Conservation (phyloP, 2,329 filamentous ascomycete genomes). For the Metarhizium robertsii region DNA sequence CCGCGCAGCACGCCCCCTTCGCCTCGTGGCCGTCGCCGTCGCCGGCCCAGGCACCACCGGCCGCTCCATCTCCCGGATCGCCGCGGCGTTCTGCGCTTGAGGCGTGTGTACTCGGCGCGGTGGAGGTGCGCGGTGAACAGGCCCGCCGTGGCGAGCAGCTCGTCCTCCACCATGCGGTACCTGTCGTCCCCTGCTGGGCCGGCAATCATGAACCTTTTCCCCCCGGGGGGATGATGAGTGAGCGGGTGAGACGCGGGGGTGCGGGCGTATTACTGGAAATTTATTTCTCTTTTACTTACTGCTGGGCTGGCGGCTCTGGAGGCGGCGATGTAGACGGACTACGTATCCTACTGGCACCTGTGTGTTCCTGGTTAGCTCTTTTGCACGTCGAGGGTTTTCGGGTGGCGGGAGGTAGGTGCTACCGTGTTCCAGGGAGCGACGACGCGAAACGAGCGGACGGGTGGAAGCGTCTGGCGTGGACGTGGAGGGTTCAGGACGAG, state of each 20-base stretch:
- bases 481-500: background rate
- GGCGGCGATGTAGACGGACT: constrained; percentile 43
- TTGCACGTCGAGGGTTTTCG: too few relatives aligned
- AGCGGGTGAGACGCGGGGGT: too few relatives aligned
- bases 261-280: too few relatives aligned
- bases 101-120: constrained; percentile 63
- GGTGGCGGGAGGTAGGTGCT: background rate
- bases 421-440: too few relatives aligned
- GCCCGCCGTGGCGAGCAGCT: constrained; percentile 58
- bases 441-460: too few relatives aligned
- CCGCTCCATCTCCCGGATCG: constrained; percentile 40
- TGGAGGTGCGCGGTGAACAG: constrained; percentile 68
- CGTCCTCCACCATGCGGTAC: constrained; percentile 80
- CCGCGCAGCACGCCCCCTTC: constrained; percentile 12
- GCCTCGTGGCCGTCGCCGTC: constrained; percentile 16
- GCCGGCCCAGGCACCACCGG: constrained; percentile 33
- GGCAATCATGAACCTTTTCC: constrained; percentile 50
- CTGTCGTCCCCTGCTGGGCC: constrained; percentile 58
- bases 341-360: constrained; percentile 15
- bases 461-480: background rate
- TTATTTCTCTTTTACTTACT: constrained; percentile 19
- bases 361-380: background rate
- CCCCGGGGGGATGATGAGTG: too few relatives aligned
- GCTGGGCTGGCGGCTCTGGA: constrained; percentile 36
- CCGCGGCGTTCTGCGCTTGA: constrained; percentile 50